Evolutionary conservation across 495 filamentous ascomycete genomes (phyloP).

Genomic region (Penicillium psychrofluorescens): DNA sequence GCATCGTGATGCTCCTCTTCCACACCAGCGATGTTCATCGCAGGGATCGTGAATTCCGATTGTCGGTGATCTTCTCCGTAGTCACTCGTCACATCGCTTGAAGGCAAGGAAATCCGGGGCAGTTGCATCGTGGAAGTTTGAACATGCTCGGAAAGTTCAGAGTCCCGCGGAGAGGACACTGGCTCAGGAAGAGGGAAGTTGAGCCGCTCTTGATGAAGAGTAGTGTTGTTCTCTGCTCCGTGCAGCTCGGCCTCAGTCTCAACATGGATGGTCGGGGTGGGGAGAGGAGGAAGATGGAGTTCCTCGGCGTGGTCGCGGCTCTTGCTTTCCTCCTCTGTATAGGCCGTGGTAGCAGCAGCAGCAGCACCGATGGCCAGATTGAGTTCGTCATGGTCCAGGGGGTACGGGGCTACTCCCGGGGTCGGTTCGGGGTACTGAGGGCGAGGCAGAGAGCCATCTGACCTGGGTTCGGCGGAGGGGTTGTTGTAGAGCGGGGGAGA

Average conservation of each 20-base stretch:
- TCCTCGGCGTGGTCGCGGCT: conserved; percentile 34
- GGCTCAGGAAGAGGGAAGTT: conserved; percentile 23
- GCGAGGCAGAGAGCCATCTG: conserved; percentile 8
- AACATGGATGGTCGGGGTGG: conserved; percentile 13
- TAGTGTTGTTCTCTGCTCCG: not conserved
- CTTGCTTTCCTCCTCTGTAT: conserved; percentile 5
- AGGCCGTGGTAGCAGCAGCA: too few species aligned
- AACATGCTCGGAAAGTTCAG: conserved; percentile 5
- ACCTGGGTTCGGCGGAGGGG: conserved; percentile 8
- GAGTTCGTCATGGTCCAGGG: conserved; percentile 11
- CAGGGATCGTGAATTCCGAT: conserved; percentile 35
- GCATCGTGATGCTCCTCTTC: conserved; percentile 16
- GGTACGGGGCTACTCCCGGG: conserved; percentile 3
- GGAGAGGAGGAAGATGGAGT: conserved; percentile 8
- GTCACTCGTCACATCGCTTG: conserved; percentile 42
- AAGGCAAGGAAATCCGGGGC: conserved; percentile 36
- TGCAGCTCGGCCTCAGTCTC: conserved; percentile 4
- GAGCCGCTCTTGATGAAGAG: conserved; percentile 13
- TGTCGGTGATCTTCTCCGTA: conserved; percentile 58
- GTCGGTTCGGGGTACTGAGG: conserved; percentile 8
- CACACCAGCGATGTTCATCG: conserved; percentile 21
- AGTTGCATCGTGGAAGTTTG: conserved; percentile 14
- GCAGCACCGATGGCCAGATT: too few species aligned
- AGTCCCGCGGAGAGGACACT: conserved; percentile 1
- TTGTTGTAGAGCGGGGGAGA: conserved; percentile 41